Conservation (phyloP, 352 stramenopile species). For the Phytophthora europaea region DNA sequence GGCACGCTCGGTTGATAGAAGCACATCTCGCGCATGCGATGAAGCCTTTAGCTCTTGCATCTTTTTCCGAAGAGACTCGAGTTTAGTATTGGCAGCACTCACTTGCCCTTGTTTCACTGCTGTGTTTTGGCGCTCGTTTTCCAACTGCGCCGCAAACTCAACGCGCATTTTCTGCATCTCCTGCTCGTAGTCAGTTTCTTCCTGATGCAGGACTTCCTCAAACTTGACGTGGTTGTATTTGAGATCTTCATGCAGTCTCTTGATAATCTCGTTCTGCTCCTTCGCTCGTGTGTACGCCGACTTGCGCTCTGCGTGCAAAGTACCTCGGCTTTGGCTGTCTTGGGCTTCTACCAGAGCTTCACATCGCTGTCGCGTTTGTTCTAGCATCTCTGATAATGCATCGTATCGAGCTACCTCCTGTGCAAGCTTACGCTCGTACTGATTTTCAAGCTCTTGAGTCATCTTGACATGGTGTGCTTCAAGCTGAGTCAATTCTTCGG, state of each 20-base stretch:
- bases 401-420: slow-evolving; percentile 92
- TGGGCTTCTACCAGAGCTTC: slow-evolving; percentile 88
- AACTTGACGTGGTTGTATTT: slow-evolving; percentile 91
- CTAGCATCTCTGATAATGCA: slow-evolving; percentile 86
- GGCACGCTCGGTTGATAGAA: slow-evolving; percentile 75
- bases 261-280: slow-evolving; percentile 88
- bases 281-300: slow-evolving; percentile 71
- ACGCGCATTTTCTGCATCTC: slow-evolving; percentile 65
- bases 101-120: slow-evolving; percentile 84
- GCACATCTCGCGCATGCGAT: slow-evolving; percentile 72
- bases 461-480: slow-evolving; percentile 86
- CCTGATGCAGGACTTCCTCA: slow-evolving; percentile 83
- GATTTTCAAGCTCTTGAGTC: slow-evolving; percentile 92
- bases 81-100: slow-evolving; percentile 82
- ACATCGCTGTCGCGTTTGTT: slow-evolving; percentile 91
- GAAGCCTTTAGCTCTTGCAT: slow-evolving; percentile 86
- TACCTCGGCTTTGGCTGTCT: slow-evolving; percentile 70
- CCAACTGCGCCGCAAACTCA: slow-evolving; percentile 75
- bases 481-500: slow-evolving; percentile 80
- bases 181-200: slow-evolving; percentile 87
- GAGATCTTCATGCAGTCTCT: slow-evolving; percentile 85
- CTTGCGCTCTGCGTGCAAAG: slow-evolving; percentile 74
- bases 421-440: slow-evolving; percentile 93
- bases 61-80: slow-evolving; percentile 87
- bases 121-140: slow-evolving; percentile 79